A percentile compares a stretch with the other conserved stretches of the same genome.
phyloP scores from a whole-genome alignment of 345 rosid species.

The Lagerstroemia speciosa region DNA sequence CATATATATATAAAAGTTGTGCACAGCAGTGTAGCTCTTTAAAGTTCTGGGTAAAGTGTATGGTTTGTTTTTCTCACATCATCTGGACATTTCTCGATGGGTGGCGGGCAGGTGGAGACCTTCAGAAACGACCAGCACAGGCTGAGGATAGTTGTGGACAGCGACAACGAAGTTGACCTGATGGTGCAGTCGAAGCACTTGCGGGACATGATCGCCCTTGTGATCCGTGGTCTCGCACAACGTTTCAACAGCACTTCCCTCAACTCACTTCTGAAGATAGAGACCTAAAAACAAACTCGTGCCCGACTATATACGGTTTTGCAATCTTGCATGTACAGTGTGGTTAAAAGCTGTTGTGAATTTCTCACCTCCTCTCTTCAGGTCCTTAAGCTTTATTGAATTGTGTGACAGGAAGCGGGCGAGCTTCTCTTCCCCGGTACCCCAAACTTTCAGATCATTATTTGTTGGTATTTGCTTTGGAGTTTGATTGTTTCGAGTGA shows the following conservation, averaged over 20 bases:
- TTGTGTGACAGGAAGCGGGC: background rate
- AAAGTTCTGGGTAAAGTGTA: too few relatives aligned
- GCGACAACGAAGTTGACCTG: conserved; percentile 74
- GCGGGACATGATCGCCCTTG: conserved; percentile 70
- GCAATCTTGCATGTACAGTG: background rate
- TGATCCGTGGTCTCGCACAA: conserved; percentile 86
- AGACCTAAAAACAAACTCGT: conserved; percentile 22
- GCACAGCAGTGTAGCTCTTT: background rate
- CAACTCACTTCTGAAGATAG: conserved; percentile 83
- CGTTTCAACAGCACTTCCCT: conserved; percentile 94
- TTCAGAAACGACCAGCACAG: conserved; percentile 81
- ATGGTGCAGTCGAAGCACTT: conserved; percentile 74
- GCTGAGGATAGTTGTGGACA: conserved; percentile 76
- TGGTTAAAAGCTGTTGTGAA: background rate
- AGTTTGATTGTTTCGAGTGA: background rate
- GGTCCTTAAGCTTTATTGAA: background rate
- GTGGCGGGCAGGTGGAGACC: conserved; percentile 51
- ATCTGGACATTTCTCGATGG: too few relatives aligned
- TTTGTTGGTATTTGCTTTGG: background rate
- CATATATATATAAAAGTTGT: too few relatives aligned
- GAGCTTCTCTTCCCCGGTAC: background rate
- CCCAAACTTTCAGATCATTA: background rate
- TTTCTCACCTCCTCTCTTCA: background rate
- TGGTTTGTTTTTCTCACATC: background rate
- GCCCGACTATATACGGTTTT: background rate